Percentiles rank a stretch among this genome's conserved stretches.
These are phyloP conservation scores for Coprinopsis marcescibilis DNA, from an alignment of 768 basidiomycete species.

Conservation along the genomic window DNA sequence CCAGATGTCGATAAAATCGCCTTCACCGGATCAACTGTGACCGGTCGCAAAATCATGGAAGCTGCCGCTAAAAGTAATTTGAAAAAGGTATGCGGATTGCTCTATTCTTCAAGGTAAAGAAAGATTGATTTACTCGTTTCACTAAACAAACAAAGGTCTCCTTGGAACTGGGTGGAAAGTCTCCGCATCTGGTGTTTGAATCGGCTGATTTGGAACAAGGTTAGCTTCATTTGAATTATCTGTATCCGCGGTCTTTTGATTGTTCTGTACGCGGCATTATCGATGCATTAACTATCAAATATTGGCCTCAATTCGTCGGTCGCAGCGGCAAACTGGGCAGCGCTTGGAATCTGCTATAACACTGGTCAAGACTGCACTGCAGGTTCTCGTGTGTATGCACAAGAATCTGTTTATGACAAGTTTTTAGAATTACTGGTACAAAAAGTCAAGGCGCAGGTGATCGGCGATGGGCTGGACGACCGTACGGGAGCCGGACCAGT, in stretches of 20 bases:
- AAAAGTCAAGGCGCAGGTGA: slow-evolving; percentile 61
- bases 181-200: slow-evolving; percentile 83
- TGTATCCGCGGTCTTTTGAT: not conserved
- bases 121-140: slow-evolving; percentile 4
- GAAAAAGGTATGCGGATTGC: slow-evolving; percentile 60
- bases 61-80: slow-evolving; percentile 91
- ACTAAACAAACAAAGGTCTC: slow-evolving; percentile 50
- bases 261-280: too few species aligned
- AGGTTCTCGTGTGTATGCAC: slow-evolving; percentile 85
- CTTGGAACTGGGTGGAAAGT: slow-evolving; percentile 92
- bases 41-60: slow-evolving; percentile 86
- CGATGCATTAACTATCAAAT: too few species aligned
- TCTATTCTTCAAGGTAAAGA: slow-evolving; percentile 4
- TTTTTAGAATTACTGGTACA: slow-evolving; percentile 63
- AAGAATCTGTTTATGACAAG: slow-evolving; percentile 82
- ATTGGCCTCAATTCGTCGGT: not conserved
- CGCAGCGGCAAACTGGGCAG: slow-evolving; percentile 78
- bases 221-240: slow-evolving; percentile 20
- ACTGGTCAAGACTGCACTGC: slow-evolving; percentile 94
- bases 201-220: slow-evolving; percentile 89
- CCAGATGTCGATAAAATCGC: slow-evolving; percentile 89
- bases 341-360: slow-evolving; percentile 82
- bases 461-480: slow-evolving; percentile 81
- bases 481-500: slow-evolving; percentile 75
- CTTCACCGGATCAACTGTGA: slow-evolving; percentile 89